Percentiles rank a stretch among this genome's conserved stretches.
These are phyloP conservation scores for Solanum gracilifrons DNA, from an alignment of 257 asterid genomes.

Conservation along the genomic window DNA sequence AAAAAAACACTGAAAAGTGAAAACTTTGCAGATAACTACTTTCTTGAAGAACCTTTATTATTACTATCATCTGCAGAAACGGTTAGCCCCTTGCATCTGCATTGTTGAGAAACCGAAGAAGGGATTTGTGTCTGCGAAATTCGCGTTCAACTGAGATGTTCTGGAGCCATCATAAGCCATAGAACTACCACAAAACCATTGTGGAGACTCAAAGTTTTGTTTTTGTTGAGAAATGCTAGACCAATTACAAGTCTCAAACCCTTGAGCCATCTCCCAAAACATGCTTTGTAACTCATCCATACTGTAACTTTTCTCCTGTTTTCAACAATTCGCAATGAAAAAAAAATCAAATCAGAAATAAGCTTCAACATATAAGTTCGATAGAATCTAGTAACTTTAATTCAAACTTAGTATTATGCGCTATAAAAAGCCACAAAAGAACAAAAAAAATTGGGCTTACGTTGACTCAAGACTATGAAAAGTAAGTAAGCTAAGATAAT, in stretches of 20 bases:
- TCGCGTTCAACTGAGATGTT: conserved; percentile 7
- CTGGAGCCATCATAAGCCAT: not conserved
- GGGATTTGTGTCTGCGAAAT: not conserved
- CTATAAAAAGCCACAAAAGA: not conserved
- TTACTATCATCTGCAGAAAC: conserved; percentile 7
- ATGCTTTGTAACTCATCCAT: conserved; percentile 52
- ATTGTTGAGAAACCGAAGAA: not conserved
- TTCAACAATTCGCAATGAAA: not conserved
- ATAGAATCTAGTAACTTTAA: not conserved
- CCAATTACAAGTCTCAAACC: conserved; percentile 31
- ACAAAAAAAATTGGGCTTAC: not conserved
- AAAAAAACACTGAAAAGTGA: too few species aligned
- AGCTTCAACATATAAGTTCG: too few species aligned
- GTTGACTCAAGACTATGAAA: too few species aligned
- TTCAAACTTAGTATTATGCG: fast-evolving
- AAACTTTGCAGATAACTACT: not conserved
- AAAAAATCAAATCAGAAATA: not conserved
- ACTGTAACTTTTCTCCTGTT: conserved; percentile 48
- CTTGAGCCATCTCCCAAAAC: conserved; percentile 73
- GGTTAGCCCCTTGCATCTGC: conserved; percentile 3
- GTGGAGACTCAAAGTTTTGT: not conserved
- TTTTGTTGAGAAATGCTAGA: conserved; percentile 1
- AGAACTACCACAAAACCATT: conserved; percentile 14
- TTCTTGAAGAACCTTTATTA: not conserved
- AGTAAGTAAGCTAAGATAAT: not conserved